Base-by-base conservation (phyloP, 2,329 filamentous ascomycete species). In the Clarireedia homoeocarpa region DNA sequence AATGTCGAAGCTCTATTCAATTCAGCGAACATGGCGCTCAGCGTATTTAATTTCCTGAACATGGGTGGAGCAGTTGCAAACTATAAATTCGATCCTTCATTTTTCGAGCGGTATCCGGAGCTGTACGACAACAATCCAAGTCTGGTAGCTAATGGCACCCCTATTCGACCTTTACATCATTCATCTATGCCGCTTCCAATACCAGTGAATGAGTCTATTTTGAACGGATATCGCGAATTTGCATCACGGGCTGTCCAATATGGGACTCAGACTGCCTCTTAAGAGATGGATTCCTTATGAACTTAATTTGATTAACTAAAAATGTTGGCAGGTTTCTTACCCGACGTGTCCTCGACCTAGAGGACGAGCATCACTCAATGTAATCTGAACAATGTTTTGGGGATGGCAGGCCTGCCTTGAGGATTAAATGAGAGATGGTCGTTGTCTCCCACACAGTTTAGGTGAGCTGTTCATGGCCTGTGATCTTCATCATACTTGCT, bases 61-160 rank as follows among this genome's bases (percentile, higher is more conserved):
- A 42, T 50, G 46, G 38, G 49, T 23, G 46, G 30, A 12, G 53
- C 34, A n/a, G 20, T 44, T 10, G 46, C 36, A 5, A 27, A 44
- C n/a, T 50, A 55, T 14, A 55, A 55, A n/a, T 14, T 55, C 14
- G 53, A 44, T 44, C 20, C 53, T 3, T 17, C 6, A 3, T 55
- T 55, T 30, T 55, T 55, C 30, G 38, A 50, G 24, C 27, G 46
- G 4, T 46, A 55, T 50, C 53, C 53, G n/a, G 53, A 55, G 50
- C 46, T 55, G 15, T 50, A 50, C 45, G 46, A 55, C 45, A n/a
- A 14, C n/a, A 34, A n/a, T 17, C 15, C 36, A 12, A 36, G n/a
- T 4, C 23, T 55, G 17, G 14, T 50, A 24, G 52, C 52, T 14
- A 55, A 9, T 36, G 53, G 53, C 20, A 38, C n/a, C 6, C 53